phyloP scores from a whole-genome alignment of 2,329 filamentous ascomycete genomes.

The Trichophaea hybrida region DNA sequence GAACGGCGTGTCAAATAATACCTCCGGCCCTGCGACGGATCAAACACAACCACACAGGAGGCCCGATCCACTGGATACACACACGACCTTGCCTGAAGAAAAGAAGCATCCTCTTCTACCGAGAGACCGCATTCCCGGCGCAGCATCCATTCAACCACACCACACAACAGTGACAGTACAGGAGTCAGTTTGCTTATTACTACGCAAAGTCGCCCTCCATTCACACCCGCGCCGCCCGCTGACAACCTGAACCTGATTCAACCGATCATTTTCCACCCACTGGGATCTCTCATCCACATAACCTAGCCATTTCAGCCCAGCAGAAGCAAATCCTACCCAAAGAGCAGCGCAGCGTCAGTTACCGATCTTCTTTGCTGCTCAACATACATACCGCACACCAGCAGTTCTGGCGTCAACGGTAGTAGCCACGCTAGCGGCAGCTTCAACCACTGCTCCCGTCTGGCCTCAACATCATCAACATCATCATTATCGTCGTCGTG shows the following conservation, averaged over 20 bases:
- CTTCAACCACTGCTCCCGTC: slow-evolving; percentile 22
- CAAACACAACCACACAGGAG: background rate
- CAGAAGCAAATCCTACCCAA: background rate
- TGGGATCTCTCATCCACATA: background rate
- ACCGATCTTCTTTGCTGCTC: background rate
- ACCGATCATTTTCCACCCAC: background rate
- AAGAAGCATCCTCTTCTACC: background rate
- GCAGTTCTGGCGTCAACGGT: slow-evolving; percentile 26
- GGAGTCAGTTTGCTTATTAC: slow-evolving; percentile 5
- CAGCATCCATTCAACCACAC: background rate
- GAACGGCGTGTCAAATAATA: slow-evolving; percentile 2
- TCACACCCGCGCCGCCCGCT: background rate
- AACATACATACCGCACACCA: slow-evolving; percentile 11
- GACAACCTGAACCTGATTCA: background rate
- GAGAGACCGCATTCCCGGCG: slow-evolving; percentile 5
- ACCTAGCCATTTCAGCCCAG: background rate
- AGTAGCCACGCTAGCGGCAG: slow-evolving; percentile 6
- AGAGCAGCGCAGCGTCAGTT: background rate
- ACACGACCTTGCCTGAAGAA: background rate
- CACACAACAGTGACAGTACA: background rate
- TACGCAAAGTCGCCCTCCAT: background rate
- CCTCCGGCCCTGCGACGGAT: background rate
- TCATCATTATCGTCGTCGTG: slow-evolving; percentile 6
- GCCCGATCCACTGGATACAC: slow-evolving; percentile 1
- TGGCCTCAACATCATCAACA: slow-evolving; percentile 17